phyloP scores from a whole-genome alignment of 495 filamentous ascomycete genomes.

The Talaromyces thailandensis region DNA sequence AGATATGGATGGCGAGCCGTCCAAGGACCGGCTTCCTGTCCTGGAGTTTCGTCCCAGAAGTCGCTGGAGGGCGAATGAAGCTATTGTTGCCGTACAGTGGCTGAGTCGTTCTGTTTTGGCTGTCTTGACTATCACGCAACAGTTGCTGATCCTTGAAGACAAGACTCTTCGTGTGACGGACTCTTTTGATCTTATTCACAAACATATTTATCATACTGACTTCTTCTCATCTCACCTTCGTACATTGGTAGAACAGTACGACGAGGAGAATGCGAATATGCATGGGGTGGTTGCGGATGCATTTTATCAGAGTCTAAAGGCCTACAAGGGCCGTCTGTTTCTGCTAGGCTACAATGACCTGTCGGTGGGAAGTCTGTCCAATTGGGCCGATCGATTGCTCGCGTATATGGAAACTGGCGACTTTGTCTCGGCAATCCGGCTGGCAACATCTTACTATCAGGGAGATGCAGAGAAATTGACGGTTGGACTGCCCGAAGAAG shows the following conservation, averaged over 20 bases:
- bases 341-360: slow-evolving; percentile 84
- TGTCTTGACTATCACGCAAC: slow-evolving; percentile 85
- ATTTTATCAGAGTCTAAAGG: slow-evolving; percentile 93
- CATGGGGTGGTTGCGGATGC: slow-evolving; percentile 96
- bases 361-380: slow-evolving; percentile 81
- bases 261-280: slow-evolving; percentile 82
- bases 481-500: slow-evolving; percentile 85
- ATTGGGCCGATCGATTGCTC: slow-evolving; percentile 97
- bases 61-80: slow-evolving; percentile 88
- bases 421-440: slow-evolving; percentile 79
- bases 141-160: slow-evolving; percentile 88
- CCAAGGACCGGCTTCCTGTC: slow-evolving; percentile 58
- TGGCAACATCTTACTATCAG: slow-evolving; percentile 86
- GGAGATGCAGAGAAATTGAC: slow-evolving; percentile 86
- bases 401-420: slow-evolving; percentile 93
- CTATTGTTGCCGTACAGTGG: slow-evolving; percentile 96
- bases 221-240: slow-evolving; percentile 79
- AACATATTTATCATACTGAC: slow-evolving; percentile 86
- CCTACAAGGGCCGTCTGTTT: slow-evolving; percentile 91
- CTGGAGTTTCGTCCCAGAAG: slow-evolving; percentile 76
- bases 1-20: slow-evolving; percentile 50
- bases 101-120: slow-evolving; percentile 87
- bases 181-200: slow-evolving; percentile 83
- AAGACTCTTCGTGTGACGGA: slow-evolving; percentile 81
- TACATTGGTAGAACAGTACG: slow-evolving; percentile 73